Evolutionary conservation across 129 eudicot genomes (phyloP), one percentile per base, ranked within the genome.

Genomic region (Tanacetum coccineum): DNA sequence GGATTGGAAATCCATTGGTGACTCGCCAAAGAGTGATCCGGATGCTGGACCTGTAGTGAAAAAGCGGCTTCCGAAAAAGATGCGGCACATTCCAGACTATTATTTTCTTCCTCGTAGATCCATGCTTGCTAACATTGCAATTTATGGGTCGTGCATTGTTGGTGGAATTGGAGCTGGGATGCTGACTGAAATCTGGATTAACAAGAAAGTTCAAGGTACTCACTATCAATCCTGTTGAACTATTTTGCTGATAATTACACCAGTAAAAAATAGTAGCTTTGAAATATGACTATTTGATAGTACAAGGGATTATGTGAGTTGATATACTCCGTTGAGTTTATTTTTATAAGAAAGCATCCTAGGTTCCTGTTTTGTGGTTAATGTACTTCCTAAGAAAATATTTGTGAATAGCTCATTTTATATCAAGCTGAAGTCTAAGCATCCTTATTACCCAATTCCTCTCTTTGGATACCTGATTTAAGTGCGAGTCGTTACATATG

Each of bases 101-200:
- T 91, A 88, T 78, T 88, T 91, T 56, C 94, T 91, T 81, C 96
- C 98, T 28, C 86, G 91, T 49, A 83, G 81, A 81, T 83, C 98
- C 20, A 50, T 81, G 58, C 82, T 88, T 44, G 83, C 84, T 36
- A 79, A 84, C 46, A 66, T 91, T 78, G 85, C 87, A 1, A 85
- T 83, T 67, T 91, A 83, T 68, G 96, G 98, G 17, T 72, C 96
- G 0, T 91, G 82, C 68, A 85, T 87, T 78, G 91, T 72, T 72
- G 98, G 80, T 61, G 96, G 98, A 17, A 70, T 91, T 70, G 98
- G 96, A 57, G 96, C 96, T 14, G 98, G 98, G 61, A 91, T 91
- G 98, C 76, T 91, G 36, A 70, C 84, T 15, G 96, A 91, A 77
- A 71, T 85, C 62, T 85, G 96, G 98, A 85, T 91, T 58, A 83